These are phyloP conservation scores for Lactarius evosmus DNA, from an alignment of 768 basidiomycete species.

Conservation along the genomic window DNA sequence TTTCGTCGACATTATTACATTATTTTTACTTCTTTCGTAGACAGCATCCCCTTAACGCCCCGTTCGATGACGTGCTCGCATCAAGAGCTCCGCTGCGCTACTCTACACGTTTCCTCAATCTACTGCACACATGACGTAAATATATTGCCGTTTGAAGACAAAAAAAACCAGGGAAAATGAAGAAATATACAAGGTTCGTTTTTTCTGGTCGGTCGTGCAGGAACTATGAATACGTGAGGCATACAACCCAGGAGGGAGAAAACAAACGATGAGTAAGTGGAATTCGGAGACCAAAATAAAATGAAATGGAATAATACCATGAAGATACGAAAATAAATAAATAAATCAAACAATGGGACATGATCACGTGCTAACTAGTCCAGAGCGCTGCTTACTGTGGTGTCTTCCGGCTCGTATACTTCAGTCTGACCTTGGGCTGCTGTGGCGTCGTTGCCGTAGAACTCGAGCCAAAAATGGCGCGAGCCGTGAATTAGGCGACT, in stretches of 20 bases:
- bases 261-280: no score
- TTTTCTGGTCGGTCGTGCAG: no score
- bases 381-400: no score
- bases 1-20: background rate
- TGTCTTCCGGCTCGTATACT: conserved; percentile 19
- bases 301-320: no score
- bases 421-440: conserved; percentile 26
- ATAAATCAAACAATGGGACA: no score
- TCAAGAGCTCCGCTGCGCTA: background rate
- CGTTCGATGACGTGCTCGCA: background rate
- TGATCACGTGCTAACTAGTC: no score
- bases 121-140: background rate
- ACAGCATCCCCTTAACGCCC: background rate
- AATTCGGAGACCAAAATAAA: no score
- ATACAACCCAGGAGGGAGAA: no score
- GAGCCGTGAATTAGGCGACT: conserved; percentile 44
- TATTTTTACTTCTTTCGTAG: no score
- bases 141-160: background rate
- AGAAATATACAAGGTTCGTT: background rate
- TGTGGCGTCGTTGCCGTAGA: conserved; percentile 22
- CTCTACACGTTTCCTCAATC: background rate
- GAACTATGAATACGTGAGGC: no score
- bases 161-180: background rate
- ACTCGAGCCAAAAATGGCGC: conserved; percentile 28
- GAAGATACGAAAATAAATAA: no score